phyloP scores from a whole-genome alignment of 371 early-diverging fungal species.

The Mucor racemosus region DNA sequence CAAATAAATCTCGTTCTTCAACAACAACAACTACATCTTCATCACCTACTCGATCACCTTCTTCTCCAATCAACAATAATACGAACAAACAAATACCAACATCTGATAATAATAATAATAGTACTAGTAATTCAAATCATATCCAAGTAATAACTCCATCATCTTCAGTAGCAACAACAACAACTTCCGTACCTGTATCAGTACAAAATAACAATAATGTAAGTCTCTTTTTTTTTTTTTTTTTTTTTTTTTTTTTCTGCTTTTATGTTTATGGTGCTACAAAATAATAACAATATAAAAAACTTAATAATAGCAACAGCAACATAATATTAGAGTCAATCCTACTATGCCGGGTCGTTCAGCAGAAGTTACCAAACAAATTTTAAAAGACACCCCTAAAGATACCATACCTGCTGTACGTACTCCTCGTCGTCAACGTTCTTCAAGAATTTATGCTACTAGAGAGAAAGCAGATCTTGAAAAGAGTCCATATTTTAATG shows the following conservation, averaged over 20 bases:
- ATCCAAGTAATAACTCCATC: neutral
- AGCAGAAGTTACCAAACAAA: conserved; percentile 30
- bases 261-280: conserved; percentile 18
- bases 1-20: conserved; percentile 20
- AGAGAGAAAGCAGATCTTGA: conserved; percentile 78
- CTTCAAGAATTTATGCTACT: conserved; percentile 79
- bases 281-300: neutral
- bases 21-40: neutral
- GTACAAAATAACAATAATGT: conserved; percentile 11
- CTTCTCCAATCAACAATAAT: neutral
- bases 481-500: conserved; percentile 77
- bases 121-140: neutral
- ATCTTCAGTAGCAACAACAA: neutral
- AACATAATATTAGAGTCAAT: conserved; percentile 8
- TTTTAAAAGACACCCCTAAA: conserved; percentile 64
- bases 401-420: conserved; percentile 82
- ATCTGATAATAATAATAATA: conserved; percentile 1
- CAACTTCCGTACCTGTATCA: neutral
- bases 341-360: conserved; percentile 24
- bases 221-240: conserved; percentile 4
- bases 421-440: conserved; percentile 83
- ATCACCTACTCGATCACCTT: conserved; percentile 5
- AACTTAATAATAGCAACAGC: neutral
- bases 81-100: neutral
- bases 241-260: no score